phyloP scores from a whole-genome alignment of 805 yeast genomes.

The Monosporozyma solicola region DNA sequence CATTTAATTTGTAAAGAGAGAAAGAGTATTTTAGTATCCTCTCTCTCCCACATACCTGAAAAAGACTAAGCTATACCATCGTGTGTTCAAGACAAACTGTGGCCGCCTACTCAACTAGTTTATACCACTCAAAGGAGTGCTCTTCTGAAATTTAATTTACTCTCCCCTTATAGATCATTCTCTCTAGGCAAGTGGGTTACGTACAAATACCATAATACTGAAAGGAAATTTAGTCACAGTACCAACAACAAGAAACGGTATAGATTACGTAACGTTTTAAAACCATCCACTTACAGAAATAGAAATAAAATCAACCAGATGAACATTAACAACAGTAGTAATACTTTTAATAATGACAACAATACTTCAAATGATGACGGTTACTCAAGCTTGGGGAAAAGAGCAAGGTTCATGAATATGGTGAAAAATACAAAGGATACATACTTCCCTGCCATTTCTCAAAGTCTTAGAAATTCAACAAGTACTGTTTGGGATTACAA shows the following conservation, averaged over 20 bases:
- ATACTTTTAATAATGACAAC: neutral
- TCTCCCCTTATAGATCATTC: neutral
- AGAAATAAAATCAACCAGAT: neutral
- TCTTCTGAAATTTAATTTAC: neutral
- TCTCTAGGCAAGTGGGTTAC: neutral
- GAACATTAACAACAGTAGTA: no score
- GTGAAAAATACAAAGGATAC: constrained; percentile 49
- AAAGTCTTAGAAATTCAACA: constrained; percentile 41
- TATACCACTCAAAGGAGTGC: neutral
- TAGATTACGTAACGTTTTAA: neutral
- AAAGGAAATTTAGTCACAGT: neutral
- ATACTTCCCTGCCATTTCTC: constrained; percentile 45
- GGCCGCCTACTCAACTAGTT: neutral
- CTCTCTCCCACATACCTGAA: no score
- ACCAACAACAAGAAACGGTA: neutral
- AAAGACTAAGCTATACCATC: neutral
- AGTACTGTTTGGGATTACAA: neutral
- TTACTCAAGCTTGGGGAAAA: constrained; percentile 19
- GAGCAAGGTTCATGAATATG: constrained; percentile 42
- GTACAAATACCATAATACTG: neutral
- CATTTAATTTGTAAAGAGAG: no score
- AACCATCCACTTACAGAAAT: neutral
- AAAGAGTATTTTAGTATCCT: no score
- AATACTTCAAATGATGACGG: neutral
- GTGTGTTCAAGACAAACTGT: neutral